phyloP scores from a whole-genome alignment of 106 monocot species.

The Platanthera guangdongensis region DNA sequence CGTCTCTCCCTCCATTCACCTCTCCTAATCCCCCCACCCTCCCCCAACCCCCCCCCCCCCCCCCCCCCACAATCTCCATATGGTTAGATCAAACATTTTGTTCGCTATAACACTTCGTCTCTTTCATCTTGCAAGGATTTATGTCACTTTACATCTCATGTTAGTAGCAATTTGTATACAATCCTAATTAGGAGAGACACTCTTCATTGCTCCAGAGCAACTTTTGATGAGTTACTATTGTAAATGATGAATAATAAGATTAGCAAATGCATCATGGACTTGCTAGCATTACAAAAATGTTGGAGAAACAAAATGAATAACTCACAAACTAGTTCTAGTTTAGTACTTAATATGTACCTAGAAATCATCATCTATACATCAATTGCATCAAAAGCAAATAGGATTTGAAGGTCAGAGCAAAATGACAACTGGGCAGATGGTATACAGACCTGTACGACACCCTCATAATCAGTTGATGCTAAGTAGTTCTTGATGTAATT shows the following conservation, averaged over 20 bases:
- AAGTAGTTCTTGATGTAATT: constrained; percentile 92
- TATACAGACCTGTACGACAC: constrained; percentile 71
- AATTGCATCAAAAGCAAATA: constrained; percentile 2
- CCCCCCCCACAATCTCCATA: too few relatives aligned
- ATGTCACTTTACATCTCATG: too few relatives aligned
- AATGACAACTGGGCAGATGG: background rate
- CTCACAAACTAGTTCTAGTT: background rate
- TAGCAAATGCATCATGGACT: background rate
- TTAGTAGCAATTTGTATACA: background rate
- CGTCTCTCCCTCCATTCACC: too few relatives aligned
- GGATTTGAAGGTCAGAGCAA: background rate
- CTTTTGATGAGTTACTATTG: background rate
- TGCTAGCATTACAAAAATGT: background rate
- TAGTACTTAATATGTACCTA: background rate
- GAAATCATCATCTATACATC: background rate
- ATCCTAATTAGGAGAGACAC: background rate
- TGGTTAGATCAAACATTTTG: too few relatives aligned
- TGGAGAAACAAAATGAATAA: background rate
- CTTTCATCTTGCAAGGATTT: too few relatives aligned
- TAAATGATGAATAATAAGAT: background rate
- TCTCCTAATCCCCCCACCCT: too few relatives aligned
- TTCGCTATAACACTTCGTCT: too few relatives aligned
- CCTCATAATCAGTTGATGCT: constrained; percentile 90
- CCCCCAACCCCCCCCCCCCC: too few relatives aligned
- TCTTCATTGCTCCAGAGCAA: background rate